Conservation (phyloP, 257 asterid species). For the Orobanche coerulescens region DNA sequence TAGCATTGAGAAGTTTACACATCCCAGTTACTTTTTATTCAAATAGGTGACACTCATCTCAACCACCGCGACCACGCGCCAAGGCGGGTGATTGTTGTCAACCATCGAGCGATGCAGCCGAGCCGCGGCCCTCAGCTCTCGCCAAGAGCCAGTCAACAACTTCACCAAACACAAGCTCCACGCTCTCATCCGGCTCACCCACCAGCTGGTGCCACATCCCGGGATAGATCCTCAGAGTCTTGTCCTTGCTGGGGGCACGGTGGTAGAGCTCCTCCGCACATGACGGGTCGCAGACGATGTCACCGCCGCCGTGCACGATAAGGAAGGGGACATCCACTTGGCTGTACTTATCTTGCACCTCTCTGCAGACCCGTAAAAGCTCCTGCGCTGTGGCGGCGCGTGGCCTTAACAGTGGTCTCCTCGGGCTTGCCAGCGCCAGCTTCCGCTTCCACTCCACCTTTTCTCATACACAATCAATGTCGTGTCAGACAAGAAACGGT, state of each 20-base stretch:
- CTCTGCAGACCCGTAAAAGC: conserved; percentile 63
- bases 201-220: conserved; percentile 90
- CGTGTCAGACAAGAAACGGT: background rate
- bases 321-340: conserved; percentile 66
- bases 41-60: too few relatives aligned
- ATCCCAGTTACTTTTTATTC: too few relatives aligned
- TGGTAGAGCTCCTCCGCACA: conserved; percentile 57
- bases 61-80: background rate
- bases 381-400: conserved; percentile 96
- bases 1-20: too few relatives aligned
- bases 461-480: background rate
- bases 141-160: conserved; percentile 66
- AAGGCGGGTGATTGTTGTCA: too few relatives aligned
- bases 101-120: background rate
- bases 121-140: conserved; percentile 25
- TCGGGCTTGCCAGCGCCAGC: conserved; percentile 77
- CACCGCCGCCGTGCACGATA: conserved; percentile 78
- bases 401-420: conserved; percentile 55
- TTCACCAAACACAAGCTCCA: conserved; percentile 73
- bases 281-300: conserved; percentile 50
- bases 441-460: conserved; percentile 95
- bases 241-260: conserved; percentile 59
- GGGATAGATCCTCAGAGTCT: conserved; percentile 61
- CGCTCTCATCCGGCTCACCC: conserved; percentile 75
- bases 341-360: conserved; percentile 54